These are phyloP conservation scores for Stentor coeruleus DNA, from an alignment of 73 alveolate genomes.

Conservation along the genomic window DNA sequence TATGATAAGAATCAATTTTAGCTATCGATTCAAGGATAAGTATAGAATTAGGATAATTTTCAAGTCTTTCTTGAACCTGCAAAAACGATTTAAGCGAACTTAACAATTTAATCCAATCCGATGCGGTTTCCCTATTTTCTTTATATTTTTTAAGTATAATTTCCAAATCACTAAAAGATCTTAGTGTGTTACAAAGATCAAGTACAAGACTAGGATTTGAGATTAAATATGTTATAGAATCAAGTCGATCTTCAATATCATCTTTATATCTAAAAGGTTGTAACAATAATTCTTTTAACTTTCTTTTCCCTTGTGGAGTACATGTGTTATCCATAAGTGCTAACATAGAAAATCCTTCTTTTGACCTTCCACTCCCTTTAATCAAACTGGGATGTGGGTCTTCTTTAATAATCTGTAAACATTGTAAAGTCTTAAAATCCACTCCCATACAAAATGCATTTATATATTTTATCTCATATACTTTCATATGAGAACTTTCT, in stretches of 20 bases:
- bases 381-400: slow-evolving; percentile 32
- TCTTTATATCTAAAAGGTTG: not conserved
- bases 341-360: slow-evolving; percentile 30
- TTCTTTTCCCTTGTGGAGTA: slow-evolving; percentile 27
- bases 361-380: slow-evolving; percentile 23
- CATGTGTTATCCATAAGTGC: slow-evolving; percentile 27
- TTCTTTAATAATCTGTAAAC: slow-evolving; percentile 25
- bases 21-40: not conserved
- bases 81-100: not conserved
- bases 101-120: not conserved
- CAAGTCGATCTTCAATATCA: slow-evolving; percentile 22
- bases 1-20: not conserved
- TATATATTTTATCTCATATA: not conserved
- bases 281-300: not conserved
- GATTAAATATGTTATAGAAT: not conserved
- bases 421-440: slow-evolving; percentile 15
- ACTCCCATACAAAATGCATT: not conserved
- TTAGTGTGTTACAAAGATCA: not conserved
- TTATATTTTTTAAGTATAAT: not conserved
- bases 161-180: not conserved
- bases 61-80: not conserved
- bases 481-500: not conserved
- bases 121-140: not conserved
- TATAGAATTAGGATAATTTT: not conserved
- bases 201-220: not conserved